Conservation (phyloP, 371 early-diverging fungal species). For the Modicella reniformis region DNA sequence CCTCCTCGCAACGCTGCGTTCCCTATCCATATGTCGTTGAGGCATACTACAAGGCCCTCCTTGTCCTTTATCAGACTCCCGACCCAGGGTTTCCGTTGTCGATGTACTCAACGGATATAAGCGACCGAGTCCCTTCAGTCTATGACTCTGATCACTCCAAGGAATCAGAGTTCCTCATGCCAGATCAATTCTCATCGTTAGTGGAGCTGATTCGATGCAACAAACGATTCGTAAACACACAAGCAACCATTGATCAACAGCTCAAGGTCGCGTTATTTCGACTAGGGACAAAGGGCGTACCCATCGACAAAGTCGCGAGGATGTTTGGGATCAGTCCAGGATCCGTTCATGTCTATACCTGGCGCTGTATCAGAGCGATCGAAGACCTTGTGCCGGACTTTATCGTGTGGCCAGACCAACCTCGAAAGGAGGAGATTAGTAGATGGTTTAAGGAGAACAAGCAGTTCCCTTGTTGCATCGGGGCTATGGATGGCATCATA, state of each 20-base stretch:
- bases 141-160: background rate
- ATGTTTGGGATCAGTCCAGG: slow-evolving; percentile 2
- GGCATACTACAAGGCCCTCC: too few species aligned
- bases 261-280: background rate
- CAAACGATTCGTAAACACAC: background rate
- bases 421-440: background rate
- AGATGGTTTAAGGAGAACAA: background rate
- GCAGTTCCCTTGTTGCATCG: slow-evolving; percentile 13
- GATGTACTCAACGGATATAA: too few species aligned
- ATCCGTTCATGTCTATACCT: slow-evolving; percentile 7
- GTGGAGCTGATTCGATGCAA: slow-evolving; percentile 2
- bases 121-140: background rate
- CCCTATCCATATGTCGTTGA: too few species aligned
- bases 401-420: slow-evolving; percentile 13
- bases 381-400: background rate
- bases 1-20: too few species aligned
- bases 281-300: slow-evolving; percentile 7
- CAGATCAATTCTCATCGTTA: background rate
- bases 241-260: background rate
- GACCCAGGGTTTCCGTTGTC: too few species aligned
- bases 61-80: too few species aligned
- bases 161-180: background rate
- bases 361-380: slow-evolving; percentile 18
- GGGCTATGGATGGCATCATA: slow-evolving; percentile 13
- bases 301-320: slow-evolving; percentile 7